phyloP scores from a whole-genome alignment of 169 alveolate species.

The Cryptosporidium parvum region DNA sequence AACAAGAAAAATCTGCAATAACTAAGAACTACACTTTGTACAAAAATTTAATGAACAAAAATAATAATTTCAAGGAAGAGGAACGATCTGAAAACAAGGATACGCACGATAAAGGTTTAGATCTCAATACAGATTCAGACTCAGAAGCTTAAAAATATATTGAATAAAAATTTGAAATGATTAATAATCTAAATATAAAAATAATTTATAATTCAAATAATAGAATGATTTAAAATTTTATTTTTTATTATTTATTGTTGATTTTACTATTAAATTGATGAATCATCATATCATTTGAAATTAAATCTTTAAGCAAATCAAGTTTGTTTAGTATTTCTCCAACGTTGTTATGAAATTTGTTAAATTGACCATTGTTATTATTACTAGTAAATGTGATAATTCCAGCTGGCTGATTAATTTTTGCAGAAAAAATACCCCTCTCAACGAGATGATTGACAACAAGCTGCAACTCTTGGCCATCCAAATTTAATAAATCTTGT shows the following conservation, averaged over 20 bases:
- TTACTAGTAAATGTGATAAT: slow-evolving; percentile 21
- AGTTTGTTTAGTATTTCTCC: slow-evolving; percentile 32
- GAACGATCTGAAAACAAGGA: neutral
- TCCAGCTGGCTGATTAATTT: slow-evolving; percentile 56
- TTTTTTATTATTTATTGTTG: neutral
- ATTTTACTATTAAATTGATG: slow-evolving; percentile 40
- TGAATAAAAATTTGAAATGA: neutral
- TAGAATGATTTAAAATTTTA: neutral
- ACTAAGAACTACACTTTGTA: slow-evolving; percentile 39
- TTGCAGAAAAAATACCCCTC: slow-evolving; percentile 43
- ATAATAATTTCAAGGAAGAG: neutral
- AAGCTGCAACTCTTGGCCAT: slow-evolving; percentile 42
- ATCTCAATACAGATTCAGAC: neutral
- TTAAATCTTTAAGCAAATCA: slow-evolving; percentile 50
- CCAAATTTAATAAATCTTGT: slow-evolving; percentile 57
- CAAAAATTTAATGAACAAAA: neutral
- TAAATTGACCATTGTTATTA: slow-evolving; percentile 4
- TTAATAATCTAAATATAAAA: neutral
- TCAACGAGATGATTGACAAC: slow-evolving; percentile 61
- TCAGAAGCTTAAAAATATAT: neutral
- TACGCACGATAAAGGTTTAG: neutral
- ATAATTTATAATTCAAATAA: neutral
- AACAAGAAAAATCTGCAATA: slow-evolving; percentile 64
- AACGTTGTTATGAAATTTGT: slow-evolving; percentile 39
- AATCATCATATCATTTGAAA: slow-evolving; percentile 61